Base-by-base conservation (phyloP, 2,329 filamentous ascomycete species). In the Ceratocystis destructans region DNA sequence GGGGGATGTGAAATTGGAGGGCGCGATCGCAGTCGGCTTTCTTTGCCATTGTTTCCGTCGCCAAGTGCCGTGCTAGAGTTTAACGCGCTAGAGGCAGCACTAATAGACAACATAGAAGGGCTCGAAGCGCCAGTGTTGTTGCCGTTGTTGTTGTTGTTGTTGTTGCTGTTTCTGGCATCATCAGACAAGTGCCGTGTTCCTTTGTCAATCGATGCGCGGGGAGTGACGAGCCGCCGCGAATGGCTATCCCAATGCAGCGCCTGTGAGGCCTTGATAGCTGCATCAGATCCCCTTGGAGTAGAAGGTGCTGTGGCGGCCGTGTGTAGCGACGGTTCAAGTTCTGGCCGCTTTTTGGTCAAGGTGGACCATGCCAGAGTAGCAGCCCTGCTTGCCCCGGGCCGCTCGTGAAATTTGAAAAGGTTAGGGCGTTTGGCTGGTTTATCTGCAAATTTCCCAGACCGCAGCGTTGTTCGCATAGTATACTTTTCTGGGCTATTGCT, bases 401-500 rank as follows among this genome's bases (percentile, higher is more conserved):
- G 48, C 8, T 69, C 65, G 7, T 59, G 20, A 17, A 67, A 44
- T 31, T 63, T 66, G 41, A 67, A 59, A 12, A 65, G 22, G 4
- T 77, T 77, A 28, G 78, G 77, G 7, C 72, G 66, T 67, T 76
- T 80, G 1, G 71, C 67, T 5, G 74, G 68, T 70, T 77, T 80
- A 10, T 84, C 78, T 53, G 74, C 71, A 22, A 75, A 71, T 69
- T 78, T 80, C 5, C 76, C 76, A 6, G 80, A 77, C 61, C 84
- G 79, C 8, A 87, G 71, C 0, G 84, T 87, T 10, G 83, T 85
- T 65, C 83, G 78, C 81, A 87, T 83, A 0, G 78, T 82, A 68
- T 84, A 80, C 70, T 81, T 85, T 61, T 85, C 83, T 2, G 83
- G 83, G 68, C 82, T 85, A 17, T 79, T 75, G n/a, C 81, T 79